Evolutionary conservation across 2,329 filamentous ascomycete genomes (phyloP).

Genomic region (Aspergillus ochraceoroseus): DNA sequence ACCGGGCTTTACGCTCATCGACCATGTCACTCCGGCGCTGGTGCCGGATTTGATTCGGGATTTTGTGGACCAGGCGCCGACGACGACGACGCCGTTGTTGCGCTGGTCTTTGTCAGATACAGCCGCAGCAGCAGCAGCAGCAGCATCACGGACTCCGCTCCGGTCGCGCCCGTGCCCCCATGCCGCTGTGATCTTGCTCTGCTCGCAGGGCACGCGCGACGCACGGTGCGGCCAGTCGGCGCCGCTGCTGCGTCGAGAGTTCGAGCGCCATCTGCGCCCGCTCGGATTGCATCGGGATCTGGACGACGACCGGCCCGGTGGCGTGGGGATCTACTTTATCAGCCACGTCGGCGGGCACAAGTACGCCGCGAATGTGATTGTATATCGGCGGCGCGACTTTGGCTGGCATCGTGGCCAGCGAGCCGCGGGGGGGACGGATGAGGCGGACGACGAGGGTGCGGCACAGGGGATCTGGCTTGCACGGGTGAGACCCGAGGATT

Average conservation of each 20-base stretch:
- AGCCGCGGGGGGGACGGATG: slow-evolving; percentile 35
- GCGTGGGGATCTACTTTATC: slow-evolving; percentile 94
- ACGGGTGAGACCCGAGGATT: slow-evolving; percentile 77
- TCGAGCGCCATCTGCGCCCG: slow-evolving; percentile 81
- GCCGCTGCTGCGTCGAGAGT: slow-evolving; percentile 78
- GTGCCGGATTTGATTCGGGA: slow-evolving; percentile 66
- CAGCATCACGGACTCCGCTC: slow-evolving; percentile 42
- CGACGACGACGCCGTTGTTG: slow-evolving; percentile 68
- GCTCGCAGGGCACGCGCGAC: slow-evolving; percentile 90
- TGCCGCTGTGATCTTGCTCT: slow-evolving; percentile 81
- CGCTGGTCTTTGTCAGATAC: too few relatives aligned
- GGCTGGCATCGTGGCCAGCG: slow-evolving; percentile 39
- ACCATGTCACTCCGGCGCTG: slow-evolving; percentile 72
- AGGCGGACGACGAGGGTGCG: slow-evolving; percentile 53
- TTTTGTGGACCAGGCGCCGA: slow-evolving; percentile 64
- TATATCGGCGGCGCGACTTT: slow-evolving; percentile 64
- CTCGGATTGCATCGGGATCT: slow-evolving; percentile 80
- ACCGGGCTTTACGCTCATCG: slow-evolving; percentile 75
- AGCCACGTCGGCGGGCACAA: slow-evolving; percentile 96
- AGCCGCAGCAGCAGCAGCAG: too few relatives aligned
- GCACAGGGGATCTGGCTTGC: slow-evolving; percentile 92
- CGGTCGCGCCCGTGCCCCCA: slow-evolving; percentile 68
- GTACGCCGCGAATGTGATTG: slow-evolving; percentile 88
- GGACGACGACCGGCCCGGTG: slow-evolving; percentile 81
- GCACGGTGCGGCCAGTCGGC: slow-evolving; percentile 92